Evolutionary conservation across 176 grass and related monocot genomes (phyloP).

Genomic region (Raddia guianensis): DNA sequence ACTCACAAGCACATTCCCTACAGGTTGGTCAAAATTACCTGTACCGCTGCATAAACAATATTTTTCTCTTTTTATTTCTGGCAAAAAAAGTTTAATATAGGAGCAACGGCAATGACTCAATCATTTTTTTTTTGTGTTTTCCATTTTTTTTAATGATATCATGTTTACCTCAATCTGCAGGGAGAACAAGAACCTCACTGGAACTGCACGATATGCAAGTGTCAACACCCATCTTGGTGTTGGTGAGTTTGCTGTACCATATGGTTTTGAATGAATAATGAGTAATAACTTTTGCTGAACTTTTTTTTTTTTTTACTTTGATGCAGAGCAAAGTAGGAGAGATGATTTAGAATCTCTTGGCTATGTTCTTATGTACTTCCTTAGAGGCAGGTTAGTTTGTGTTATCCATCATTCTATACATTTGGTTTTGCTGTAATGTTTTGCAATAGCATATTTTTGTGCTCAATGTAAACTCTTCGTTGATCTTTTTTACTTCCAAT

Average conservation of each 20-base stretch:
- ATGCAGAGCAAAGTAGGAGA: conserved; percentile 85
- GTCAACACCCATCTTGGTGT: conserved; percentile 88
- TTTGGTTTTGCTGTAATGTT: conserved; percentile 15
- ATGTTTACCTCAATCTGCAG: conserved; percentile 46
- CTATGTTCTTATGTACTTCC: conserved; percentile 89
- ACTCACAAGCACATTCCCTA: conserved; percentile 85
- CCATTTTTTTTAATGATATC: conserved; percentile 13
- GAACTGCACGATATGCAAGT: conserved; percentile 85
- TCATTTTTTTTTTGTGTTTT: not conserved
- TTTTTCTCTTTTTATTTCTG: not conserved
- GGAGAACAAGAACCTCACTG: conserved; percentile 89
- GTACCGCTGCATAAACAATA: not conserved
- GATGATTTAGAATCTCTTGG: conserved; percentile 88
- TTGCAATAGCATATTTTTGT: not conserved
- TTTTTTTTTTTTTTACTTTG: not conserved
- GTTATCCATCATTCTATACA: not conserved
- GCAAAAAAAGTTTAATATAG: not conserved
- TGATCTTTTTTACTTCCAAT: conserved; percentile 32
- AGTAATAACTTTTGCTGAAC: not conserved
- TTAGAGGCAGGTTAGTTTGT: conserved; percentile 72
- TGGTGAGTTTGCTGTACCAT: conserved; percentile 51
- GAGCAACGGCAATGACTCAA: not conserved
- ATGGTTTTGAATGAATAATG: not conserved
- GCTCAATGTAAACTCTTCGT: not conserved
- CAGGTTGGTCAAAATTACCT: conserved; percentile 46